Base-by-base conservation (phyloP, 805 yeast genomes). In the Lipomyces kockii region DNA sequence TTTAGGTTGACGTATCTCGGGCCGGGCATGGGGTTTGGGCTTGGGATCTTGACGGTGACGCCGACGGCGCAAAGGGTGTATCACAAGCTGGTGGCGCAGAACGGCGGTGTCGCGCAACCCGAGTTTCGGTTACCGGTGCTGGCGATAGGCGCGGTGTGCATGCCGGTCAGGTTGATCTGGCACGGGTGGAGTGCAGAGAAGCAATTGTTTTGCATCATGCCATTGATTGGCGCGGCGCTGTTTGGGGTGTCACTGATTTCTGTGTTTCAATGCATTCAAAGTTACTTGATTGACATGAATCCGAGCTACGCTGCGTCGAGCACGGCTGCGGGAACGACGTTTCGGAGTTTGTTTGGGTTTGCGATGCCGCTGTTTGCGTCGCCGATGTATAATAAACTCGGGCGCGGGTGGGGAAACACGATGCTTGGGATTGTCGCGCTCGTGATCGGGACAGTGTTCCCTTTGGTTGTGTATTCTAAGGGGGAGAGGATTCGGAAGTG, bases 361-460 rank as follows among this genome's bases (percentile, higher is more conserved):
- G 90, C 87, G 27, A 88, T 92, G 82, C 97, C 97, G 65, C 81
- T 92, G 66, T 92, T 92, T 79, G 90, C 92, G 1, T 84, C 86
- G 20, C 97, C 91, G 79, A 90, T 92, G 97, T 89, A 89, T 79
- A 76, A 83, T 20, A 87, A 83, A 52, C 80, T 92, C 74, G 87
- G 87, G 52, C 85, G 87, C 72, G 90, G 86, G 72, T 91, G 97
- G 96, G 97, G 97, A 9, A 81, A 88, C 43, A 85, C 92, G 0
- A 72, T 89, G 35, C 75, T 90, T 53, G 92, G 92, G 17, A 80
- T 87, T 61, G 81, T 90, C 63, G 86, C 88, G 0, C 78, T 81
- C 2, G 83, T 77, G 1, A 74, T 90, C 79, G 77, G 84, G 34
- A 88, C 91, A 0, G 89, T 89, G 0, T 78, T 78, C 80, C 92